Percentiles rank a stretch among this genome's conserved stretches.
Evolutionary conservation across 495 filamentous ascomycete species (phyloP).

Genomic region (Penicillium crystallinum): DNA sequence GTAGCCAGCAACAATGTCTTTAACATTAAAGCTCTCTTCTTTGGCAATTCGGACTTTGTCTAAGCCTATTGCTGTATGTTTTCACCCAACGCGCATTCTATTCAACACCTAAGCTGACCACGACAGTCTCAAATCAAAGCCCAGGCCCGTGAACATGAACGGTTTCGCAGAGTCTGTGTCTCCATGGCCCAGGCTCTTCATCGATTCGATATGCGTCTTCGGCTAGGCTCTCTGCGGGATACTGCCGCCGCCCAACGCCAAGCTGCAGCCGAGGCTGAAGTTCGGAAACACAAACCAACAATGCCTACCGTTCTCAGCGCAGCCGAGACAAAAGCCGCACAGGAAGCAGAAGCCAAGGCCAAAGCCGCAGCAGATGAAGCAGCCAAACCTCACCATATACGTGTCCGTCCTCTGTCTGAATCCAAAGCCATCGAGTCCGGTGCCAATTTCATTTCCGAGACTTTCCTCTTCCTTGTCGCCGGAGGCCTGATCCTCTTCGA

Average conservation of each 20-base stretch:
- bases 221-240: constrained; percentile 80
- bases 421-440: constrained; percentile 93
- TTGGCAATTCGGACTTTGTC: constrained; percentile 64
- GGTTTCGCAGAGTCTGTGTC: constrained; percentile 72
- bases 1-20: constrained; percentile 35
- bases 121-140: constrained; percentile 83
- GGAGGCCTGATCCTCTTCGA: constrained; percentile 77
- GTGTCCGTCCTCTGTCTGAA: constrained; percentile 77
- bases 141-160: constrained; percentile 90
- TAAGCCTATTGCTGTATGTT: constrained; percentile 64
- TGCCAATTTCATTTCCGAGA: constrained; percentile 88
- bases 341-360: constrained; percentile 44
- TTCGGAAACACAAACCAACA: constrained; percentile 58
- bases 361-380: constrained; percentile 49
- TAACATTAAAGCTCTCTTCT: constrained; percentile 66
- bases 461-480: constrained; percentile 82
- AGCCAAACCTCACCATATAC: constrained; percentile 40
- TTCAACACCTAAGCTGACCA: constrained; percentile 41
- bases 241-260: constrained; percentile 53
- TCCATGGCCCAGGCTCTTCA: constrained; percentile 81
- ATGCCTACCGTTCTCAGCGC: constrained; percentile 77
- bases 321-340: constrained; percentile 61
- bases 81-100: constrained; percentile 15
- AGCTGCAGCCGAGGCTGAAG: constrained; percentile 45
- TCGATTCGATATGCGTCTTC: constrained; percentile 87